phyloP scores from a whole-genome alignment of 768 basidiomycete species.

The Exidia glandulosa region DNA sequence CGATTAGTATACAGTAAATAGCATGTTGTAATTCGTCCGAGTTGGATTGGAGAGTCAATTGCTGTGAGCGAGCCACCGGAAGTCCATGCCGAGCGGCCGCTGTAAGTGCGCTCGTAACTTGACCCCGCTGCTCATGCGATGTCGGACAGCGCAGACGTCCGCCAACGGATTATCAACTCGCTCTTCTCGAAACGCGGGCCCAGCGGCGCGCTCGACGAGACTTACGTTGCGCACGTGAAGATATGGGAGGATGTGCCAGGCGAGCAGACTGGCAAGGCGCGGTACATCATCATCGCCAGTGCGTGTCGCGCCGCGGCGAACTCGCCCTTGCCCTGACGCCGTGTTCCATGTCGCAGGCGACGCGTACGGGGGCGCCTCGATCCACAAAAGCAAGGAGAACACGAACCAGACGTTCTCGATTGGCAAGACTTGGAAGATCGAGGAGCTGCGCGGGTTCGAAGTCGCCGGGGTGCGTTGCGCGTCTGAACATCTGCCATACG shows the following conservation, averaged over 20 bases:
- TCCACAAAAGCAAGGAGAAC: conserved; percentile 97
- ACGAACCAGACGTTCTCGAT: conserved; percentile 91
- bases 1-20: conserved; percentile 34
- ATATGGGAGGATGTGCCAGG: conserved; percentile 79
- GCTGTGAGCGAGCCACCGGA: too few species aligned
- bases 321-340: not conserved
- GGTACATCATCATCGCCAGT: conserved; percentile 89
- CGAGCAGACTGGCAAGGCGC: conserved; percentile 62
- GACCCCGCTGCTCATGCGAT: conserved; percentile 3
- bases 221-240: conserved; percentile 81
- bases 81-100: too few species aligned
- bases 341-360: conserved; percentile 32
- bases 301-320: conserved; percentile 27
- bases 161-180: conserved; percentile 56
- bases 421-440: conserved; percentile 89
- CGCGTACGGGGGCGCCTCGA: conserved; percentile 48
- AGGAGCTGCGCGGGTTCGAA: conserved; percentile 72
- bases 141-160: conserved; percentile 6
- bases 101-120: too few species aligned
- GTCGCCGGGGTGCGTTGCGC: conserved; percentile 53
- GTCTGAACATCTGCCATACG: conserved; percentile 9
- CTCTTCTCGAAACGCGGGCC: conserved; percentile 70
- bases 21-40: too few species aligned
- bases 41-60: too few species aligned
- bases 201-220: conserved; percentile 55